phyloP scores from a whole-genome alignment of 2,329 filamentous ascomycete genomes.

The Cordyceps sp. region DNA sequence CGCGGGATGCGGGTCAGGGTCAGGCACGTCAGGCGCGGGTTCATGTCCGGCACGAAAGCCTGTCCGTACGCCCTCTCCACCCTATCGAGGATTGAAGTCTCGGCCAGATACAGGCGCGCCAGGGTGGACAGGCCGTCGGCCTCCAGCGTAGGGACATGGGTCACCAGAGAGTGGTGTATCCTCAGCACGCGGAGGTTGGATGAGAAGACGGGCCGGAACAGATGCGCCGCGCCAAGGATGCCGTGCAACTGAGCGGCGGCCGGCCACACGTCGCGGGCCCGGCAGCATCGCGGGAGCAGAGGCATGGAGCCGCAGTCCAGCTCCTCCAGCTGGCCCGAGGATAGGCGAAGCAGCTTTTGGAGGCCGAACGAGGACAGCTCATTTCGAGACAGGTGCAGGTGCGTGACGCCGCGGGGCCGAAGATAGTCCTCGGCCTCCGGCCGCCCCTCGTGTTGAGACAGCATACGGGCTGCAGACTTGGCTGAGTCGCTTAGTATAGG shows the following conservation, averaged over 20 bases:
- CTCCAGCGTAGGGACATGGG: conserved; percentile 29
- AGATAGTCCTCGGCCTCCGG: conserved; percentile 6
- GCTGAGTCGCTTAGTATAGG: conserved; percentile 11
- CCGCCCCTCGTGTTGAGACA: conserved; percentile 7
- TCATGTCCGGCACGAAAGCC: conserved; percentile 35
- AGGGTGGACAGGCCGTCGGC: conserved; percentile 18
- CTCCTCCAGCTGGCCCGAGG: conserved; percentile 30
- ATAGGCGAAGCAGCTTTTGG: conserved; percentile 22
- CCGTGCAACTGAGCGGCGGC: conserved; percentile 20
- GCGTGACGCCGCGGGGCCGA: conserved; percentile 24
- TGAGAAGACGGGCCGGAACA: conserved; percentile 35
- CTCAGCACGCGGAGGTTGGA: conserved; percentile 34
- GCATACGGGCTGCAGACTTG: conserved; percentile 8
- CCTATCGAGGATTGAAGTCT: conserved; percentile 25
- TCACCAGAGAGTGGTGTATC: conserved; percentile 44
- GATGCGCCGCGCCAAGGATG: conserved; percentile 25
- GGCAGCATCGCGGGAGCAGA: conserved; percentile 9
- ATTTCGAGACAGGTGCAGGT: conserved; percentile 36
- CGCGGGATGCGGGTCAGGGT: conserved; percentile 38
- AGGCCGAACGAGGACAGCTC: conserved; percentile 26
- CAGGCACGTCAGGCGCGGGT: conserved; percentile 34
- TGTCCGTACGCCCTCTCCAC: conserved; percentile 28
- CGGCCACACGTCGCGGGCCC: conserved; percentile 9
- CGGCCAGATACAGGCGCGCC: conserved; percentile 23
- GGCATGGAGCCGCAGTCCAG: conserved; percentile 31